Conservation (phyloP, 78 protist genomes). For the Cavenderia fasciculata region DNA sequence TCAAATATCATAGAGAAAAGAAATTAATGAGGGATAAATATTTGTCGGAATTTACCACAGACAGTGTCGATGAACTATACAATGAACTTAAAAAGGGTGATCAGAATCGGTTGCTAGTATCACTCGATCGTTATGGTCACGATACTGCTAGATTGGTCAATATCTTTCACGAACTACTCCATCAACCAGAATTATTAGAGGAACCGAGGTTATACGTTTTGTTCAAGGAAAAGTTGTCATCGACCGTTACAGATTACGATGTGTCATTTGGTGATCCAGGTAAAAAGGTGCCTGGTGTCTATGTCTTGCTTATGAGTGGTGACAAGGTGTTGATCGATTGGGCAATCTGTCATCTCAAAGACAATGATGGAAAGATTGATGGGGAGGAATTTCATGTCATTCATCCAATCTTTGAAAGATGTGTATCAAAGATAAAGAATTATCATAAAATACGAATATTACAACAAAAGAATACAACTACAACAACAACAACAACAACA, state of each 20-base stretch:
- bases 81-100: not conserved
- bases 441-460: too few species aligned
- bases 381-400: conserved; percentile 18
- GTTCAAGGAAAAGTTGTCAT: not conserved
- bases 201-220: not conserved
- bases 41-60: not conserved
- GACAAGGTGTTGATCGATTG: conserved; percentile 1
- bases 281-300: conserved; percentile 29
- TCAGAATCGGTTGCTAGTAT: not conserved
- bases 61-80: not conserved
- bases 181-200: conserved; percentile 53
- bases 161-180: conserved; percentile 30
- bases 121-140: not conserved
- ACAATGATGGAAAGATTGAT: not conserved
- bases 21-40: not conserved
- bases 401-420: conserved; percentile 17
- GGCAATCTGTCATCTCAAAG: not conserved
- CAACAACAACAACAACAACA: too few species aligned
- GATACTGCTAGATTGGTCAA: not conserved
- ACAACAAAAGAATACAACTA: too few species aligned
- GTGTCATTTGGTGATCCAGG: conserved; percentile 19
- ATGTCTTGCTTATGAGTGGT: conserved; percentile 9
- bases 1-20: conserved; percentile 10
- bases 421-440: too few species aligned
- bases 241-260: not conserved